phyloP scores from a whole-genome alignment of 108 stramenopile species.

The Cyclotella distinguenda region DNA sequence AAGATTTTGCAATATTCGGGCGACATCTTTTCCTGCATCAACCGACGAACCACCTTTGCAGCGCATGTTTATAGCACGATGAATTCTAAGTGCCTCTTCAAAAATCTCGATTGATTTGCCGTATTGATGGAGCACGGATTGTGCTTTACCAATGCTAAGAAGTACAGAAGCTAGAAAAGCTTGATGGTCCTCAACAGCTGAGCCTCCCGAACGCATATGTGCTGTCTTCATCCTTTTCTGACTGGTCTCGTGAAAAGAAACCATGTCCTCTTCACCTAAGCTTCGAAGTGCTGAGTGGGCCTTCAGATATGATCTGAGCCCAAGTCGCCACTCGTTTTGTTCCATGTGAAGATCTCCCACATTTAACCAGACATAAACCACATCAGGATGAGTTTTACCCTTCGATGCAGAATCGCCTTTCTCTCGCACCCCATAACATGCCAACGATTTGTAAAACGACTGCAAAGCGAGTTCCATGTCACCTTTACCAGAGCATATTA shows the following conservation, averaged over 20 bases:
- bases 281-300: slow-evolving; percentile 34
- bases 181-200: slow-evolving; percentile 20
- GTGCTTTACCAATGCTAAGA: slow-evolving; percentile 41
- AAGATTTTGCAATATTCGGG: slow-evolving; percentile 44
- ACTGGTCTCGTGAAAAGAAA: slow-evolving; percentile 12
- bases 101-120: slow-evolving; percentile 47
- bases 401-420: slow-evolving; percentile 10
- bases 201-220: background rate
- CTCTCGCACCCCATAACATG: slow-evolving; percentile 41
- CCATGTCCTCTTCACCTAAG: slow-evolving; percentile 20
- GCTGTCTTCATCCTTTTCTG: slow-evolving; percentile 28
- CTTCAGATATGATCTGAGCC: slow-evolving; percentile 39
- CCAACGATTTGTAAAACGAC: slow-evolving; percentile 43
- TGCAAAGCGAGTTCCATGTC: slow-evolving; percentile 39
- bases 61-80: slow-evolving; percentile 33
- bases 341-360: slow-evolving; percentile 41
- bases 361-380: slow-evolving; percentile 47
- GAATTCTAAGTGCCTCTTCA: slow-evolving; percentile 40
- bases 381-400: slow-evolving; percentile 25
- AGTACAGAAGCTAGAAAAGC: slow-evolving; percentile 33
- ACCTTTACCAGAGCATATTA: slow-evolving; percentile 25
- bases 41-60: background rate
- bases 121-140: slow-evolving; percentile 42
- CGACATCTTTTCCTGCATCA: slow-evolving; percentile 24
- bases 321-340: slow-evolving; percentile 42